Conservation (phyloP, 2,329 filamentous ascomycete genomes). For the Magnaporthiopsis poae region DNA sequence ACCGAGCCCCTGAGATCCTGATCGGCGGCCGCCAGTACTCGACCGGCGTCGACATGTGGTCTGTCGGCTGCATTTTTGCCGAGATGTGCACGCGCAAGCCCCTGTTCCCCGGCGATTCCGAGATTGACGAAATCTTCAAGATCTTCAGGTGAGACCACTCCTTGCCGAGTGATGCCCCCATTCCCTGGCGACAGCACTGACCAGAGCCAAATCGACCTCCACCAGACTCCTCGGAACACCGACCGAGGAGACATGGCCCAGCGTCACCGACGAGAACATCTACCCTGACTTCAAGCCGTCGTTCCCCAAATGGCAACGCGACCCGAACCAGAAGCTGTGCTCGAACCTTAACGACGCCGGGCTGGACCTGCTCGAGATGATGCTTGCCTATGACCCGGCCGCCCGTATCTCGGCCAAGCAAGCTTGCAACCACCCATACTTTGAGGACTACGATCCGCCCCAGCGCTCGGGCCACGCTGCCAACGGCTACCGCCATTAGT, state of each 20-base stretch:
- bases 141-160: slow-evolving; percentile 61
- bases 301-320: slow-evolving; percentile 77
- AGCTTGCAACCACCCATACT: slow-evolving; percentile 75
- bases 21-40: slow-evolving; percentile 81
- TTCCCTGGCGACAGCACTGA: background rate
- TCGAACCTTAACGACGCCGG: slow-evolving; percentile 60
- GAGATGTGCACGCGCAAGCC: slow-evolving; percentile 89
- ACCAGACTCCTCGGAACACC: slow-evolving; percentile 66
- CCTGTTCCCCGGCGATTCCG: slow-evolving; percentile 78
- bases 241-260: slow-evolving; percentile 69
- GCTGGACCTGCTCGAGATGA: slow-evolving; percentile 53
- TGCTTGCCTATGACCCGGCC: slow-evolving; percentile 77
- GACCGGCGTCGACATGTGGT: slow-evolving; percentile 92
- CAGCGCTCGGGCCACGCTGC: slow-evolving; percentile 14
- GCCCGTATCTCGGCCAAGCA: slow-evolving; percentile 78
- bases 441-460: slow-evolving; percentile 33
- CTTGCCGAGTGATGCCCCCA: background rate
- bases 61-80: slow-evolving; percentile 79
- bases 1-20: slow-evolving; percentile 76
- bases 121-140: slow-evolving; percentile 92
- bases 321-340: slow-evolving; percentile 53
- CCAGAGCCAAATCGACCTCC: background rate
- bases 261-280: slow-evolving; percentile 53
- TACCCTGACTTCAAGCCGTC: slow-evolving; percentile 84
- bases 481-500: slow-evolving; percentile 23